Evolutionary conservation across 1,284 basidiomycete species (phyloP).

Genomic region (Rugosomyces carneus): DNA sequence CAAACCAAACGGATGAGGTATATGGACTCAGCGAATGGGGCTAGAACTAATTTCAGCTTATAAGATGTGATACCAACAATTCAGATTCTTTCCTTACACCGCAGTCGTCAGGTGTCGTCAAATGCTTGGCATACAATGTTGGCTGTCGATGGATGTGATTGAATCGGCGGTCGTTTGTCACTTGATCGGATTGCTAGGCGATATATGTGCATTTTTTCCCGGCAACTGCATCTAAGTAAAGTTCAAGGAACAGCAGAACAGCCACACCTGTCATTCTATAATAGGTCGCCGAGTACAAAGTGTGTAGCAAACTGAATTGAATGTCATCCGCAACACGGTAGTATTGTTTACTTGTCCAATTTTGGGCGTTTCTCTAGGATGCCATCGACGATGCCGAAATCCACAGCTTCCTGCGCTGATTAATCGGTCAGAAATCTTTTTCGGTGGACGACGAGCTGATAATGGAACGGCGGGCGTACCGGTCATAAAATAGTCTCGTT

Average conservation of each 20-base stretch:
- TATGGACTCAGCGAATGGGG: neutral
- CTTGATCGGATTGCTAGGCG: neutral
- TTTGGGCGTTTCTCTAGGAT: slow-evolving; percentile 71
- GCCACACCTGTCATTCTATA: slow-evolving; percentile 9
- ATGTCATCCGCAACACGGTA: neutral
- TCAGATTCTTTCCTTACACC: neutral
- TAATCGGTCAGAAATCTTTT: slow-evolving; percentile 20
- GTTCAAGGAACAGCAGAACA: slow-evolving; percentile 2
- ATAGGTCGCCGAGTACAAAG: neutral
- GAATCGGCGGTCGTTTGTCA: neutral
- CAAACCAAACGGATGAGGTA: neutral
- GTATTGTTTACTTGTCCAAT: slow-evolving; percentile 12
- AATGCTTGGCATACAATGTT: neutral
- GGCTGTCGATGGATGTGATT: neutral
- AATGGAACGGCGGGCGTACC: slow-evolving; percentile 37
- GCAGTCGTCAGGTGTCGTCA: neutral
- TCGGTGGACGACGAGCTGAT: slow-evolving; percentile 3
- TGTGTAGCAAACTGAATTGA: slow-evolving; percentile 3
- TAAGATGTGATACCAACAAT: neutral
- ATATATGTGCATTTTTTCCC: slow-evolving; percentile 8
- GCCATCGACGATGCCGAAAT: slow-evolving; percentile 88
- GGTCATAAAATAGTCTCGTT: slow-evolving; percentile 94
- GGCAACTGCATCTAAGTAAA: neutral
- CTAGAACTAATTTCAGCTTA: neutral
- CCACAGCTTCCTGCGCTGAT: slow-evolving; percentile 76